Percentiles rank a stretch among this genome's conserved stretches.
Conservation (phyloP, 495 filamentous ascomycete species). For the Lepraria neglecta region DNA sequence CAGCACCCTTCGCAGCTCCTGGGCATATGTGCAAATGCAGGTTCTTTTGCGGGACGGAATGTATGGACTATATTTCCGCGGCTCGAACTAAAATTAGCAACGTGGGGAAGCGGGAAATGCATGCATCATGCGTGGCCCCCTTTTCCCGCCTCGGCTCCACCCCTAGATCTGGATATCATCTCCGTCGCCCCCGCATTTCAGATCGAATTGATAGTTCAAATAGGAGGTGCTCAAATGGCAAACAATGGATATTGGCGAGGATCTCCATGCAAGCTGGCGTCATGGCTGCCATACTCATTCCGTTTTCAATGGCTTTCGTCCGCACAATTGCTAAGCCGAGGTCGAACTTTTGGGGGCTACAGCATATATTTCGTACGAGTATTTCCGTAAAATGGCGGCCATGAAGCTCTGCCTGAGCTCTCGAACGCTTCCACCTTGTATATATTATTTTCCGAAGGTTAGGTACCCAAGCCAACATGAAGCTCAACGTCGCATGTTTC, state of each 20-base stretch:
- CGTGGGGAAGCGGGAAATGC: neutral
- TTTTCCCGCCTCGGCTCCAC: neutral
- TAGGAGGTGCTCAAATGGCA: neutral
- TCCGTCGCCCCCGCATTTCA: neutral
- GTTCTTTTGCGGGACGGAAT: no score
- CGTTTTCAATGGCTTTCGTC: neutral
- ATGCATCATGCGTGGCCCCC: neutral
- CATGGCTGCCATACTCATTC: neutral
- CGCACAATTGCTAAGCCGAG: neutral
- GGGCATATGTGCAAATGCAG: neutral
- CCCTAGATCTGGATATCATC: slow-evolving; percentile 5
- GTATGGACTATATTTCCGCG: neutral
- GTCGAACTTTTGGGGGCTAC: neutral
- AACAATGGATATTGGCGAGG: neutral
- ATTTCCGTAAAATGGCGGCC: neutral
- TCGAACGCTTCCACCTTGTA: neutral
- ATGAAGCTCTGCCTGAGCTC: neutral
- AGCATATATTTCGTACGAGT: neutral
- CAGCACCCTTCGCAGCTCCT: neutral
- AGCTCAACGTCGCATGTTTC: neutral
- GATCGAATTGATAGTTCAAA: neutral
- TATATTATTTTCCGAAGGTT: neutral
- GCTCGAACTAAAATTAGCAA: neutral
- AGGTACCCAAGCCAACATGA: neutral
- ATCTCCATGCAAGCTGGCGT: neutral